Base-by-base conservation (phyloP, 2,329 filamentous ascomycete genomes). In the Stachybotrys chlorohalonatus region DNA sequence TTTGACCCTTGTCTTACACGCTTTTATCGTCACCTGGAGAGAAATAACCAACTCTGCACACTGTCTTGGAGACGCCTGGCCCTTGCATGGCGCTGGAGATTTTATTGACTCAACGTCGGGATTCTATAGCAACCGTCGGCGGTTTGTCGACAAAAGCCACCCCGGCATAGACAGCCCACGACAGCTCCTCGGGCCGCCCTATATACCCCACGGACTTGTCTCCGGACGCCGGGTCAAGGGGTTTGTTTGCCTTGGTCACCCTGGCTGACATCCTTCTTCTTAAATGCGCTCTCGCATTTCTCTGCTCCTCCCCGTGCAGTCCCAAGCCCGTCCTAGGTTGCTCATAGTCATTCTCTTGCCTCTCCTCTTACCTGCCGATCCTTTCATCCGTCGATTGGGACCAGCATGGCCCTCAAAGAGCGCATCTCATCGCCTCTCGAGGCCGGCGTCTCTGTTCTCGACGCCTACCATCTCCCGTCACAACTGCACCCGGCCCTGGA, bases 391-490 rank as follows among this genome's bases (percentile, higher is more conserved):
- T 13, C 24, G 24, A 24, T 4, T 51, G 8, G 8, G 24, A 16
- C 32, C 36, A 56, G 42, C 60, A 77, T 79, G 73, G 64, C 73
- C 46, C 72, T 79, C 63, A 85, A 83, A 69, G 71, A 75, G 54
- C 73, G 71, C 55, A 86, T 86, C 62, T 85, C 83, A 1, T 78
- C 81, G 52, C 83, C 83, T 13, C 75, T 86, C 55, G 83, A 85
- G 72, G 82, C 83, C 31, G 82, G 82, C 16, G 71, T 73, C 47
- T 85, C 82, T 17, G 72, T 85, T 54, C 76, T 84, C 56, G 79
- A 84, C 60, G 71, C 73, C 39, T 75, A 82, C 59, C 76, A 78
- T 56, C 73, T 86, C n/a, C 82, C 83, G 2, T 67, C 75, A n/a
- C 72, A 75, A 48, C 65, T 85, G 54, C 74, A 69, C 11, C 73